phyloP scores from a whole-genome alignment of 73 alveolate genomes.

The Paramecium tetraurelia region DNA sequence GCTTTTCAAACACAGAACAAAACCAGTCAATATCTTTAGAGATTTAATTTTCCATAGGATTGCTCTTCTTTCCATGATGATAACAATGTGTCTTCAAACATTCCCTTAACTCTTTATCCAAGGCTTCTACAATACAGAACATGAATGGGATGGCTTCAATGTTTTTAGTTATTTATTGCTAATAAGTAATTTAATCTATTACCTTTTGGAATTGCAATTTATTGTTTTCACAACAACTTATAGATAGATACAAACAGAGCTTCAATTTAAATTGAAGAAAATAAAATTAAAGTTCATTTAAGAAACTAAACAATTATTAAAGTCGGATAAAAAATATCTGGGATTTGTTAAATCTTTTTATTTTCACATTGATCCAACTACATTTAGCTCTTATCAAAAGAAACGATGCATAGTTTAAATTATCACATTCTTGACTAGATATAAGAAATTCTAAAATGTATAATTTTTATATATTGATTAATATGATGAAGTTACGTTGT shows the following conservation, averaged over 20 bases:
- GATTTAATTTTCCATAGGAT: not conserved
- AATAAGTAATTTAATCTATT: not conserved
- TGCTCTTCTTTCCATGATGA: not conserved
- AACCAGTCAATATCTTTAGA: not conserved
- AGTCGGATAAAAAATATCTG: not conserved
- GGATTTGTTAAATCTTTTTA: not conserved
- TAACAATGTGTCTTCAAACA: not conserved
- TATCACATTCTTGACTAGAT: not conserved
- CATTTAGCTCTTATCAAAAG: not conserved
- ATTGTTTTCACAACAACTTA: not conserved
- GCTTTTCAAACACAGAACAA: not conserved
- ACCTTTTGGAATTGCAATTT: not conserved
- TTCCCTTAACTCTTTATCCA: not conserved
- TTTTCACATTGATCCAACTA: not conserved
- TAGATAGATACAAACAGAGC: not conserved
- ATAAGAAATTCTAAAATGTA: not conserved
- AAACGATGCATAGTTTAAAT: not conserved
- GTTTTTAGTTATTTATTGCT: not conserved
- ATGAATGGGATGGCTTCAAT: not conserved
- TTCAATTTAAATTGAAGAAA: not conserved
- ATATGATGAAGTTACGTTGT: not conserved
- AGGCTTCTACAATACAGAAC: not conserved
- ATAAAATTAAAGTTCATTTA: not conserved
- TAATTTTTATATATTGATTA: not conserved
- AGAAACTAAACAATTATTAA: not conserved